Percentiles rank a stretch among this genome's conserved stretches.
Evolutionary conservation across 306 rosid genomes (phyloP).

Genomic region (Malus sylvestris): DNA sequence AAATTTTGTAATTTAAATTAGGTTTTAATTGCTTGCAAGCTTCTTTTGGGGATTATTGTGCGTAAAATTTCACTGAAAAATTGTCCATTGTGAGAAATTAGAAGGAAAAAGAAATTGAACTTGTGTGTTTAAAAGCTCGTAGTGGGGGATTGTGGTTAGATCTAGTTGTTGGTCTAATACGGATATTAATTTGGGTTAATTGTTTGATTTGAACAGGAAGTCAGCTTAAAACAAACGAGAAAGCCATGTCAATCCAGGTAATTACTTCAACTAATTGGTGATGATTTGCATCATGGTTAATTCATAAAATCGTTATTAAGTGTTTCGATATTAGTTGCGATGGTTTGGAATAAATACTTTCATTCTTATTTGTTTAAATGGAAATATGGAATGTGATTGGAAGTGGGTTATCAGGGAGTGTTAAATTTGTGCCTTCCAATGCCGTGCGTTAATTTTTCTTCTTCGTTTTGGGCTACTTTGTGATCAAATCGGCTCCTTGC

Average conservation of each 20-base stretch:
- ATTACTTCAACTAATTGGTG: not conserved
- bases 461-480: no score
- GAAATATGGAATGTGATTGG: not conserved
- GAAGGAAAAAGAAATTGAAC: not conserved
- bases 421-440: not conserved
- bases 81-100: not conserved
- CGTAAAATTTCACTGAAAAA: not conserved
- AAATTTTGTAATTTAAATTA: not conserved
- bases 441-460: not conserved
- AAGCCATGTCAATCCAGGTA: constrained; percentile 52
- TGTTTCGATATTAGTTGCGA: not conserved
- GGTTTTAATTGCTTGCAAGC: not conserved
- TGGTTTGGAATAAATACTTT: not conserved
- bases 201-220: constrained; percentile 32
- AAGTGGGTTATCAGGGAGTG: not conserved
- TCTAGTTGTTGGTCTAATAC: not conserved
- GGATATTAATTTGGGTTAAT: not conserved
- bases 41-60: not conserved
- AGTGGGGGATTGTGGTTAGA: constrained; percentile 4
- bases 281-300: not conserved
- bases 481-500: not conserved
- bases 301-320: not conserved
- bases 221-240: constrained; percentile 48
- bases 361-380: not conserved
- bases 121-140: not conserved